Evolutionary conservation across 768 basidiomycete species (phyloP).

Genomic region (Suillus decipiens): DNA sequence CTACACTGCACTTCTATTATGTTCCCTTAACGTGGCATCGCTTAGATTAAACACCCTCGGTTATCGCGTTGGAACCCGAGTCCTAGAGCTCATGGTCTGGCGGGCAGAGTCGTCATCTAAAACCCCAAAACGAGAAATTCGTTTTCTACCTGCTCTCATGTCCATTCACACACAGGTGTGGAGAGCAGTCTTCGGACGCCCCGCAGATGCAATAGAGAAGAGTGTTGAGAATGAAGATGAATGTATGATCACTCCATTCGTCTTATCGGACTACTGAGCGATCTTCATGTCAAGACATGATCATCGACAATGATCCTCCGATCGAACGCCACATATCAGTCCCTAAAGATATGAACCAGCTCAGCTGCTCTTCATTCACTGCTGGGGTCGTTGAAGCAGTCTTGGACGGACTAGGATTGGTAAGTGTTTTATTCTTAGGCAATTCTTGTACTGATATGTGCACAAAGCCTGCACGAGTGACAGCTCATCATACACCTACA

Average conservation of each 20-base stretch:
- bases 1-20: not conserved
- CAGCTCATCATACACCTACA: constrained; percentile 90
- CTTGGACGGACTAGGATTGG: constrained; percentile 90
- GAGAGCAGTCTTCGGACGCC: constrained; percentile 89
- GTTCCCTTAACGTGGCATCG: not conserved
- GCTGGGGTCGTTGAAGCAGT: constrained; percentile 98
- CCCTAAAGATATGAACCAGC: constrained; percentile 89
- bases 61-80: constrained; percentile 86
- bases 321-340: constrained; percentile 92
- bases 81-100: constrained; percentile 86
- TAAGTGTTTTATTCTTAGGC: constrained; percentile 44
- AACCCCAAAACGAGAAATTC: constrained; percentile 89
- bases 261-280: constrained; percentile 12
- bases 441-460: constrained; percentile 7
- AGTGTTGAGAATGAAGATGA: constrained; percentile 97
- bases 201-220: constrained; percentile 94
- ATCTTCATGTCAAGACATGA: constrained; percentile 71
- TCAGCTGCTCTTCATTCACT: constrained; percentile 96
- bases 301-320: constrained; percentile 94
- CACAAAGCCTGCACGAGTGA: constrained; percentile 89
- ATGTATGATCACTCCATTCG: constrained; percentile 50
- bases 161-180: constrained; percentile 95
- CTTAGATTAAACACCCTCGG: constrained; percentile 87
- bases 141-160: constrained; percentile 90
- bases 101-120: constrained; percentile 77